Evolutionary conservation across 1,284 basidiomycete species (phyloP).

Genomic region (Ustilago tritici): DNA sequence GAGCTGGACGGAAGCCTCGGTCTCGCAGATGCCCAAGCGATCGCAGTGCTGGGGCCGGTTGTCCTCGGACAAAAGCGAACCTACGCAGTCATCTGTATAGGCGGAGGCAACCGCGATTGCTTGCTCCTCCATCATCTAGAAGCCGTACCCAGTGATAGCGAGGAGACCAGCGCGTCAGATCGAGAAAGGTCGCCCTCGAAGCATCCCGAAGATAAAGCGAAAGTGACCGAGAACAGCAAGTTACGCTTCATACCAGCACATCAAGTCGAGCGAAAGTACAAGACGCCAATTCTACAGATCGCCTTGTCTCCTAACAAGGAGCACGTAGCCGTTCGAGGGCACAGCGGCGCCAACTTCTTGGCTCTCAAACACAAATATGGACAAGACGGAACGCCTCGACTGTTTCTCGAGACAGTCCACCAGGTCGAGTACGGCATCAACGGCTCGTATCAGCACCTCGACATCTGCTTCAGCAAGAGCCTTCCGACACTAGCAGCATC

Average conservation of each 20-base stretch:
- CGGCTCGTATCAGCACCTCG: too few species aligned
- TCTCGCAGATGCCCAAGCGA: slow-evolving; percentile 30
- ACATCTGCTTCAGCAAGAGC: too few species aligned
- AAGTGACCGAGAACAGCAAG: slow-evolving; percentile 1
- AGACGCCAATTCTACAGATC: slow-evolving; percentile 38
- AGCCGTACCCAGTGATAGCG: neutral
- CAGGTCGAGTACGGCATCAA: too few species aligned
- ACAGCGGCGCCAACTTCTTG: slow-evolving; percentile 27
- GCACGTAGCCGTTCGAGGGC: slow-evolving; percentile 24
- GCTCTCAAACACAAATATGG: too few species aligned
- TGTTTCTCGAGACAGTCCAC: too few species aligned
- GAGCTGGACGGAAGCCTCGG: slow-evolving; percentile 24
- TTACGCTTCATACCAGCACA: slow-evolving; percentile 26
- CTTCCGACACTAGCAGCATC: too few species aligned
- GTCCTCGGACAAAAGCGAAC: neutral
- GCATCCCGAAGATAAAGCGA: slow-evolving; percentile 22
- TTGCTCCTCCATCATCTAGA: slow-evolving; percentile 41
- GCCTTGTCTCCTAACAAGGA: slow-evolving; percentile 9
- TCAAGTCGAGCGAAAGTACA: slow-evolving; percentile 12
- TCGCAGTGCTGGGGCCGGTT: slow-evolving; percentile 37
- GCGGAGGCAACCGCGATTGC: slow-evolving; percentile 28
- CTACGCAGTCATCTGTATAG: slow-evolving; percentile 25
- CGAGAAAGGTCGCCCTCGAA: neutral
- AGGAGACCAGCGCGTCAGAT: neutral
- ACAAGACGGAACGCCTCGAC: too few species aligned